These are phyloP conservation scores for Pseudomonodictys pantanalensis DNA, from an alignment of 495 filamentous ascomycete species.

Conservation along the genomic window DNA sequence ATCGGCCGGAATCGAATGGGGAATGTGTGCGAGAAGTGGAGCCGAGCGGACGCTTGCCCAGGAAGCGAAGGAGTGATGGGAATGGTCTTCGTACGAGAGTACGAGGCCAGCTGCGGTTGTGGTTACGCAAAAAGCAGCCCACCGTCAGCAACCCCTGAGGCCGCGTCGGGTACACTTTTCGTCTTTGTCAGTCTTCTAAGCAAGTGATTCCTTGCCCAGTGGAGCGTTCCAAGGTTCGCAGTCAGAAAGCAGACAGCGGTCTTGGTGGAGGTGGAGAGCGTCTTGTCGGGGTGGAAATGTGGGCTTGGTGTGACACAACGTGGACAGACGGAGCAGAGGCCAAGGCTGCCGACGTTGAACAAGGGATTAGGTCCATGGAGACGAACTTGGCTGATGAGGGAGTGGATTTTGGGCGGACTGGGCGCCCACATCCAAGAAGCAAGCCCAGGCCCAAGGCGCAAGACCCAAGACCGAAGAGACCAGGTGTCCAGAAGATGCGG, in stretches of 20 bases:
- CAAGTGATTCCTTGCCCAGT: neutral
- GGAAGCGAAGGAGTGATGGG: neutral
- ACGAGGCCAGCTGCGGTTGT: neutral
- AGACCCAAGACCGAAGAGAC: too few relatives aligned
- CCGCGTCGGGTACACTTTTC: neutral
- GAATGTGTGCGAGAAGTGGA: slow-evolving; percentile 23
- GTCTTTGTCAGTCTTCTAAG: slow-evolving; percentile 6
- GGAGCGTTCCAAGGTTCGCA: neutral
- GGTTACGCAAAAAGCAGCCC: neutral
- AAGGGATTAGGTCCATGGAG: too few relatives aligned
- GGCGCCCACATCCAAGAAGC: too few relatives aligned
- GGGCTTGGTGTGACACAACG: too few relatives aligned
- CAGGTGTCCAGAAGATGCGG: too few relatives aligned
- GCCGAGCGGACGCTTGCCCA: slow-evolving; percentile 25
- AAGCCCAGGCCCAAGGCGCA: too few relatives aligned
- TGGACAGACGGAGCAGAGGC: too few relatives aligned
- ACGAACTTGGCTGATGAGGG: too few relatives aligned
- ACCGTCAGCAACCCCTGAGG: neutral
- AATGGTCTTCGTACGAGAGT: neutral
- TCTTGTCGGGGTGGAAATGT: too few relatives aligned
- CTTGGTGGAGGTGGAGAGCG: too few relatives aligned
- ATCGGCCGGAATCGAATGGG: slow-evolving; percentile 6
- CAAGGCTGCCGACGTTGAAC: too few relatives aligned
- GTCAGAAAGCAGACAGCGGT: neutral
- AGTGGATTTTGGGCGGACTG: too few relatives aligned